Conservation (phyloP, 495 filamentous ascomycete genomes). For the Daldinia decipiens region DNA sequence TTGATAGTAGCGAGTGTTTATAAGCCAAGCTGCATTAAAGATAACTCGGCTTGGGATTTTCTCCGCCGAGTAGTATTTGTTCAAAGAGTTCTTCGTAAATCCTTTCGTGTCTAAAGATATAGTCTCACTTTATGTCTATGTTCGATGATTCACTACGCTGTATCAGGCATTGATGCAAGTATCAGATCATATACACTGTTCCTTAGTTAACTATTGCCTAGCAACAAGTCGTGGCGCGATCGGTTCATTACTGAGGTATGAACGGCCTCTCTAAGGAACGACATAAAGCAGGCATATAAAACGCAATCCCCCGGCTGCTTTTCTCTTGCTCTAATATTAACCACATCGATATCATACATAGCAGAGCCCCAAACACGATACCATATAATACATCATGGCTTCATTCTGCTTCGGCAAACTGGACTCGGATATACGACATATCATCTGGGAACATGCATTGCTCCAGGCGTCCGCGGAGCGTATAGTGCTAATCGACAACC, state of each 20-base stretch:
- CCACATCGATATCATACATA: not conserved
- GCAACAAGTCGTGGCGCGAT: not conserved
- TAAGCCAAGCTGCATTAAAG: too few relatives aligned
- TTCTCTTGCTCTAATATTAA: not conserved
- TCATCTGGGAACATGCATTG: conserved; percentile 16
- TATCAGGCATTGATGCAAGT: not conserved
- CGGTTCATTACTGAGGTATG: not conserved
- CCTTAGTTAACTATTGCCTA: not conserved
- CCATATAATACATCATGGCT: not conserved
- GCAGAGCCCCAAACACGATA: not conserved
- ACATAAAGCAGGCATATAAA: not conserved
- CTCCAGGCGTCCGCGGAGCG: conserved; percentile 9
- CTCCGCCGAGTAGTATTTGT: too few relatives aligned
- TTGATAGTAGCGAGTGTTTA: too few relatives aligned
- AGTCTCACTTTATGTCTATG: too few relatives aligned
- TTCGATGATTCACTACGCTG: too few relatives aligned
- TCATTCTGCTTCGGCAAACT: conserved; percentile 3
- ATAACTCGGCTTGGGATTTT: too few relatives aligned
- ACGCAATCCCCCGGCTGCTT: not conserved
- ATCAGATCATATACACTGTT: not conserved
- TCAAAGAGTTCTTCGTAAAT: too few relatives aligned
- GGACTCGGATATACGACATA: conserved; percentile 1
- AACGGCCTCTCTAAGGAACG: not conserved
- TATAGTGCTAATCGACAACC: conserved; percentile 6
- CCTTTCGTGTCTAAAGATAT: too few relatives aligned